These are phyloP conservation scores for Malus sylvestris DNA, from an alignment of 306 rosid genomes.

Conservation along the genomic window DNA sequence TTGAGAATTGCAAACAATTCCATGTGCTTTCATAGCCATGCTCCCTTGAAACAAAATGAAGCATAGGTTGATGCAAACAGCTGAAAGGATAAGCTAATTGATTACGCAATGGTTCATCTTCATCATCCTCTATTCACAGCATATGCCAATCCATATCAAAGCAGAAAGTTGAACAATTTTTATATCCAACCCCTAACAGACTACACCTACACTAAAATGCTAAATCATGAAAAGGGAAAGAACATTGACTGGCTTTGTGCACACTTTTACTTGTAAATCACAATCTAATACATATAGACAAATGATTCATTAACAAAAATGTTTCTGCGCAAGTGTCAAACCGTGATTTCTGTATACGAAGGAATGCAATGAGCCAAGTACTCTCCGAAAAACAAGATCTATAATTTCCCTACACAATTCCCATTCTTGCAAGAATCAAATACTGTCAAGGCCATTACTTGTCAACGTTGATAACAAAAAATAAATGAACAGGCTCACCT, in stretches of 20 bases:
- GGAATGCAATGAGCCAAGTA: no score
- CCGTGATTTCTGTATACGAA: no score
- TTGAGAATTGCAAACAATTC: background rate
- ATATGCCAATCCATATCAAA: background rate
- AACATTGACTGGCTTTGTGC: background rate
- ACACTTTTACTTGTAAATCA: no score
- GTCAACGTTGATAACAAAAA: background rate
- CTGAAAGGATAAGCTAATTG: background rate
- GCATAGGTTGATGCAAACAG: background rate
- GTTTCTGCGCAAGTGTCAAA: no score
- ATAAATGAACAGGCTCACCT: conserved; percentile 34
- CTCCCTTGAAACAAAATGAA: background rate
- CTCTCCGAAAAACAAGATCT: no score
- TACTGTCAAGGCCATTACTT: background rate
- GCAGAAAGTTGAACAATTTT: background rate
- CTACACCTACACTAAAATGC: background rate
- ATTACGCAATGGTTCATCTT: background rate
- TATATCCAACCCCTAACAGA: background rate
- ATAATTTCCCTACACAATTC: background rate
- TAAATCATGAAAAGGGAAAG: background rate
- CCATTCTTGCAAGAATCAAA: background rate
- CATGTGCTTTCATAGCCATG: background rate
- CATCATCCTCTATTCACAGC: background rate
- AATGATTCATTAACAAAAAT: no score
- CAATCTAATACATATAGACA: no score